Evolutionary conservation across 352 stramenopile genomes (phyloP), one percentile per base, ranked within the genome.

Genomic region (Globisporangium uncinulatum): DNA sequence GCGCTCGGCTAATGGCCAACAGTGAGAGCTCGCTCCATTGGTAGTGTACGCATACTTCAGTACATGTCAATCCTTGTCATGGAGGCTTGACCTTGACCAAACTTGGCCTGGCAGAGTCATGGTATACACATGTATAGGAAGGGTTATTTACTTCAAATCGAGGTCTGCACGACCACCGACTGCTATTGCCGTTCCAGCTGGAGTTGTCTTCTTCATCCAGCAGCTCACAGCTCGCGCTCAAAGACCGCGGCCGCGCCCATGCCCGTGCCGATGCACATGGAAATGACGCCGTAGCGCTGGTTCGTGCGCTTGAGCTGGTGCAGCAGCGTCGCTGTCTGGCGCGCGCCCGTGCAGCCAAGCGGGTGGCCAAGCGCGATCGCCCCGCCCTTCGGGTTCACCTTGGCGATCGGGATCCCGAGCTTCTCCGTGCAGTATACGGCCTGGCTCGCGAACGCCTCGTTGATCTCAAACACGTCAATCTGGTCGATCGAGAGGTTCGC

Each of bases 261-360:
- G 54, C 95, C 95, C 52, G 88, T 97, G 61, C 95, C 95, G 70
- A 98, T 96, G 74, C 95, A 98, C 90, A 98, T 98, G 55, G 83
- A 96, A 49, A 97, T 89, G 52, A 97, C 83, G 52, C 92, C 92
- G 59, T 92, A 94, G 47, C 73, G 71, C 58, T 85, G 71, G 32
- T 92, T 83, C 52, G 72, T 87, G 47, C 89, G 77, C 70, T 96
- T 94, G 58, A 98, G 79, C 67, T 97, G 83, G 67, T 96, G 76
- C 44, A 98, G 59, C 31, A 98, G 70, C 49, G 91, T 97, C n/a
- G 86, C 87, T 50, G 97, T 77, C 66, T 96, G 74, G 56, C 95
- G 80, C 31, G 91, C 86, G 17, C 88, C 87, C n/a, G 86, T 95
- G 74, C 80, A 94, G 47, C 90, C 89, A 4, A 97, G 74, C 24